Conservation (phyloP, 2,329 filamentous ascomycete genomes). For the Zopfia rhizophila region DNA sequence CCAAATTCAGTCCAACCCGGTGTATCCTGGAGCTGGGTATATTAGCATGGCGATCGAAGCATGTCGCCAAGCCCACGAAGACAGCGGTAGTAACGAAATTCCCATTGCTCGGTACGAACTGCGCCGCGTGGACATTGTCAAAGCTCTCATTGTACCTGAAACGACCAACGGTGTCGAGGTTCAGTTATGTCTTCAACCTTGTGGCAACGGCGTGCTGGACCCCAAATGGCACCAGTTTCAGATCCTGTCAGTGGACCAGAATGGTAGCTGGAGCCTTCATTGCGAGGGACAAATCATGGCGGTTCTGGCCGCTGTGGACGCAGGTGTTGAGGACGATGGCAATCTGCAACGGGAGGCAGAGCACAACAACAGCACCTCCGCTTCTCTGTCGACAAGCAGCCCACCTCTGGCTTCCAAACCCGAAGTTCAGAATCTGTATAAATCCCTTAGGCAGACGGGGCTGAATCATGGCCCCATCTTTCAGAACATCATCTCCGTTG, state of each 20-base stretch:
- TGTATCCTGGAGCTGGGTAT: conserved; percentile 37
- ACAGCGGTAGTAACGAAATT: conserved; percentile 5
- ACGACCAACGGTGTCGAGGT: conserved; percentile 24
- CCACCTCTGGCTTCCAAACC: too few species aligned
- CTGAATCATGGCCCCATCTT: conserved; percentile 22
- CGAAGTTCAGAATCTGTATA: background rate
- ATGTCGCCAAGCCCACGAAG: conserved; percentile 8
- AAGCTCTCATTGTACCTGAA: conserved; percentile 32
- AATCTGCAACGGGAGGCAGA: too few species aligned
- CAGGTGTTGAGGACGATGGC: too few species aligned
- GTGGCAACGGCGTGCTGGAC: conserved; percentile 9
- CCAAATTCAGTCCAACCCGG: conserved; percentile 21
- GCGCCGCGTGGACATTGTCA: conserved; percentile 28
- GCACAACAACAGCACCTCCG: too few species aligned
- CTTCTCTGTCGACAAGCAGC: too few species aligned
- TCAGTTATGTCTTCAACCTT: conserved; percentile 11
- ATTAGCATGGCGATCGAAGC: conserved; percentile 38
- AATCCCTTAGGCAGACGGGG: too few species aligned
- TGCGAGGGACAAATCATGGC: too few species aligned
- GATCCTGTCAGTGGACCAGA: too few species aligned
- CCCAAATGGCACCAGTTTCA: background rate
- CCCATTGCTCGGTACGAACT: conserved; percentile 23
- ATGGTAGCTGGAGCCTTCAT: too few species aligned
- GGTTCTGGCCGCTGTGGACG: too few species aligned
- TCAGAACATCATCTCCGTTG: conserved; percentile 16